Evolutionary conservation across 148 eudicot species (phyloP).

Genomic region (Heliamphora exappendiculata): DNA sequence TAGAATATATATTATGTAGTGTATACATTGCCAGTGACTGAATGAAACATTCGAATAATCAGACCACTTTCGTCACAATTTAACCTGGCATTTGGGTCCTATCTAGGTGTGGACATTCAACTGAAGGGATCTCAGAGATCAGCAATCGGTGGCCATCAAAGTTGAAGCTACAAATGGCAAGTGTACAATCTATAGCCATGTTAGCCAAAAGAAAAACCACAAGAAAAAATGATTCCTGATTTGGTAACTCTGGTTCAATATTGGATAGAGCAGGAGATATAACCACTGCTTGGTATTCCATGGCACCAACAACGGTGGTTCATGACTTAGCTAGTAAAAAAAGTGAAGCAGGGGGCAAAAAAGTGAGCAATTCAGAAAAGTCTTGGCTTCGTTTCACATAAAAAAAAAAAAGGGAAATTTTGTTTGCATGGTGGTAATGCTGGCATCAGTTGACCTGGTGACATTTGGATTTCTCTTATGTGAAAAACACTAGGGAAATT

Average conservation of each 20-base stretch:
- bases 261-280: not conserved
- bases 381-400: not conserved
- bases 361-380: not conserved
- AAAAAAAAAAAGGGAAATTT: not conserved
- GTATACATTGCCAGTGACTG: not conserved
- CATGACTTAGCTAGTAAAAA: not conserved
- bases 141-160: not conserved
- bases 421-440: not conserved
- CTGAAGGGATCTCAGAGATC: not conserved
- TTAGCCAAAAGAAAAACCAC: not conserved
- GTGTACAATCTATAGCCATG: not conserved
- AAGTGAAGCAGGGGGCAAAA: not conserved
- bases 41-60: not conserved
- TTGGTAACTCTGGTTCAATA: not conserved
- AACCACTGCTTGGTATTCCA: not conserved
- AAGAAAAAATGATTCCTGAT: not conserved
- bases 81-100: not conserved
- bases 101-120: conserved; percentile 3
- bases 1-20: not conserved
- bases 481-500: not conserved
- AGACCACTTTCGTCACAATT: not conserved
- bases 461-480: not conserved
- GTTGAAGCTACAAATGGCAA: not conserved
- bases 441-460: not conserved
- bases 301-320: not conserved